Evolutionary conservation across 805 yeast species (phyloP).

Genomic region (Candida taoyuanica): DNA sequence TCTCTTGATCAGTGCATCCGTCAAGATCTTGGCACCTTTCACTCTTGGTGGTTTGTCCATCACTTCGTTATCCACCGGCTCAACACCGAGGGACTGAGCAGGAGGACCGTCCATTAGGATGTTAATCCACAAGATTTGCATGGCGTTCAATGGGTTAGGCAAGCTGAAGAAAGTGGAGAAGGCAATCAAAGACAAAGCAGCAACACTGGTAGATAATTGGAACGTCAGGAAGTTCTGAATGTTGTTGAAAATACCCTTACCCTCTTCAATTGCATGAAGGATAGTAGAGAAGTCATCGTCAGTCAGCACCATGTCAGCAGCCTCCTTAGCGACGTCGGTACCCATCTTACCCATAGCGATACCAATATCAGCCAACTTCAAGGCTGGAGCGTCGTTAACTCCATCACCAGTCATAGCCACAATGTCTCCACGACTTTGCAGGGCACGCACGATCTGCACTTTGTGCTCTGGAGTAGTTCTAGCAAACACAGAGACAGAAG

Average conservation of each 20-base stretch:
- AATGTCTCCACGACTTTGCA: constrained; percentile 86
- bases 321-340: constrained; percentile 97
- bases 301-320: constrained; percentile 95
- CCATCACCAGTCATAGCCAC: constrained; percentile 99
- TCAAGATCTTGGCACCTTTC: constrained; percentile 79
- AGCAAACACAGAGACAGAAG: constrained; percentile 84
- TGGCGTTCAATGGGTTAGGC: constrained; percentile 93
- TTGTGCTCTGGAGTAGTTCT: constrained; percentile 95
- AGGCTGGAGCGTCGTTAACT: constrained; percentile 98
- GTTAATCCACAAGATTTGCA: constrained; percentile 98
- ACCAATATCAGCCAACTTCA: constrained; percentile 93
- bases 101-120: constrained; percentile 99
- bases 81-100: constrained; percentile 95
- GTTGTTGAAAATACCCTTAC: constrained; percentile 94
- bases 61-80: constrained; percentile 93
- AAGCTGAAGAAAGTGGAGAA: constrained; percentile 79
- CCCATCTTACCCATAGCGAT: constrained; percentile 92
- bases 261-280: constrained; percentile 90
- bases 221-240: constrained; percentile 93
- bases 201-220: constrained; percentile 93
- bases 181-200: constrained; percentile 87
- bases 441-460: constrained; percentile 81
- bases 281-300: constrained; percentile 97
- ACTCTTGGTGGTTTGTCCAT: constrained; percentile 96
- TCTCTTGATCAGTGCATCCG: constrained; percentile 61